phyloP scores from a whole-genome alignment of 208 protist species.

The Crithidia sp. region DNA sequence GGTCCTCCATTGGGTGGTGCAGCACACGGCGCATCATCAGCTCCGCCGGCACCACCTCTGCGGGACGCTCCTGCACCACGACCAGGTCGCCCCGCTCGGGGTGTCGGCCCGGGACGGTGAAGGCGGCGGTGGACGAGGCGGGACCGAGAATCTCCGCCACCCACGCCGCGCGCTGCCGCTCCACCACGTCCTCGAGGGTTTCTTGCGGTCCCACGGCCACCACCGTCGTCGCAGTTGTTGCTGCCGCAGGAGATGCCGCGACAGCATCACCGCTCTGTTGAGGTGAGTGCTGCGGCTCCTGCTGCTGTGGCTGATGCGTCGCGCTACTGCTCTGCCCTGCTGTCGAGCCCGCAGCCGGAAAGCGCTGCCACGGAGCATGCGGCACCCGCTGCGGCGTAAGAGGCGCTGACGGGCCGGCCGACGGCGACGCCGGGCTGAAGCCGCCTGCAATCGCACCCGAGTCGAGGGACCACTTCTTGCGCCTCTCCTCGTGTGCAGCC shows the following conservation, averaged over 20 bases:
- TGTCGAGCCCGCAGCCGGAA: background rate
- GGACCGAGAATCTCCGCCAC: slow-evolving; percentile 70
- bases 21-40: slow-evolving; percentile 63
- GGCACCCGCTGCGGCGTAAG: background rate
- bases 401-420: too few species aligned
- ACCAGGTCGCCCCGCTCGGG: slow-evolving; percentile 25
- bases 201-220: background rate
- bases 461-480: slow-evolving; percentile 25
- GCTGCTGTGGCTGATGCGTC: background rate
- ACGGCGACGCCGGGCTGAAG: background rate
- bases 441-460: background rate
- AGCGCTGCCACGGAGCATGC: background rate
- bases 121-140: slow-evolving; percentile 14
- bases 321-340: background rate
- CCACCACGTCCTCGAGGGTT: slow-evolving; percentile 16
- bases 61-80: slow-evolving; percentile 9
- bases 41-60: slow-evolving; percentile 41
- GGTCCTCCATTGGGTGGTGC: slow-evolving; percentile 73
- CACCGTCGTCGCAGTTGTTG: too few species aligned
- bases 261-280: too few species aligned
- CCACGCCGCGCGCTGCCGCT: slow-evolving; percentile 42
- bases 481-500: background rate
- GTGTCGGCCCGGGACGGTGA: slow-evolving; percentile 31
- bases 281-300: background rate
- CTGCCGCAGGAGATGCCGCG: too few species aligned